Conservation (phyloP, 148 eudicot species). For the Beta vulgaris region DNA sequence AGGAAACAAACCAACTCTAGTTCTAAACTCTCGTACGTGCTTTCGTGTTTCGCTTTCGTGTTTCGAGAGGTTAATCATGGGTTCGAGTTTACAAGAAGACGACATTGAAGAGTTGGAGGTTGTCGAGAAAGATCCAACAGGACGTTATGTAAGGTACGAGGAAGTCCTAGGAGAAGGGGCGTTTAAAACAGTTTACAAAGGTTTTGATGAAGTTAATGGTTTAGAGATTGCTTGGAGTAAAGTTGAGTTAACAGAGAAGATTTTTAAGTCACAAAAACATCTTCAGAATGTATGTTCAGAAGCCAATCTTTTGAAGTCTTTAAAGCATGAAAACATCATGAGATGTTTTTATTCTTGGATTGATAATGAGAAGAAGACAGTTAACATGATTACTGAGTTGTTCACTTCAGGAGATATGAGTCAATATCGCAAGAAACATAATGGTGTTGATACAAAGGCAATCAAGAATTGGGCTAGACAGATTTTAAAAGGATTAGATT, state of each 20-base stretch:
- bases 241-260: slow-evolving; percentile 21
- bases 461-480: slow-evolving; percentile 42
- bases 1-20: no score
- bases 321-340: slow-evolving; percentile 32
- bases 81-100: no score
- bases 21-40: no score
- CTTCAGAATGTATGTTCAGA: slow-evolving; percentile 19
- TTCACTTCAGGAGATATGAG: slow-evolving; percentile 25
- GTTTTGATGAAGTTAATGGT: slow-evolving; percentile 37
- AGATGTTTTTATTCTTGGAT: slow-evolving; percentile 30
- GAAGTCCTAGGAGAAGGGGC: slow-evolving; percentile 24
- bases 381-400: slow-evolving; percentile 31
- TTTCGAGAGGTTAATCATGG: no score
- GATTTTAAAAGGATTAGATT: slow-evolving; percentile 27
- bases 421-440: slow-evolving; percentile 21
- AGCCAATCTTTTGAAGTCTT: slow-evolving; percentile 27
- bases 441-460: slow-evolving; percentile 25
- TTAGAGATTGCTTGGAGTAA: slow-evolving; percentile 42
- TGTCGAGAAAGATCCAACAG: slow-evolving; percentile 19
- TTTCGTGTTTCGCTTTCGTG: no score
- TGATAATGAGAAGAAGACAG: slow-evolving; percentile 16
- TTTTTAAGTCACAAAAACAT: slow-evolving; percentile 4
- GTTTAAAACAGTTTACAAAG: slow-evolving; percentile 30
- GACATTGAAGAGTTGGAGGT: background rate
- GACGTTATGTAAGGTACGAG: background rate